A percentile compares a stretch with the other conserved stretches of the same genome.
phyloP scores from a whole-genome alignment of 1,139 yeast species.

The Arxiozyma slooffiae region DNA sequence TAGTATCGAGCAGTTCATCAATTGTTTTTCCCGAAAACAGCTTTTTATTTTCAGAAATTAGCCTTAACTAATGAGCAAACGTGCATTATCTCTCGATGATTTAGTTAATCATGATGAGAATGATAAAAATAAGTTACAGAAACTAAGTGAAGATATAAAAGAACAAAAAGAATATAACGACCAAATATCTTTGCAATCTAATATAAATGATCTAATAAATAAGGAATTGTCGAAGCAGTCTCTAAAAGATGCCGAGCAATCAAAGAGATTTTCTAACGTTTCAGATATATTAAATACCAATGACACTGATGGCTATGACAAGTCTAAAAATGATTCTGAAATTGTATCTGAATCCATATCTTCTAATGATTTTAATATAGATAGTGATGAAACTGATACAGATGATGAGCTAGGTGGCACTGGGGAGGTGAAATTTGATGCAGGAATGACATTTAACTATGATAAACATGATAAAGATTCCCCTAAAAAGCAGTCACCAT shows the following conservation, averaged over 20 bases:
- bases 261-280: conserved; percentile 2
- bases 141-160: conserved; percentile 9
- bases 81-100: conserved; percentile 29
- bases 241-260: not conserved
- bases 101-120: conserved; percentile 30
- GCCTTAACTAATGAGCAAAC: conserved; percentile 13
- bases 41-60: no score
- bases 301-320: not conserved
- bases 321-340: not conserved
- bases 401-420: conserved; percentile 25
- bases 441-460: conserved; percentile 28
- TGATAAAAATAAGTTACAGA: conserved; percentile 13
- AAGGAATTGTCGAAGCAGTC: not conserved
- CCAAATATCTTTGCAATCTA: conserved; percentile 3
- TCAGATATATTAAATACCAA: conserved; percentile 2
- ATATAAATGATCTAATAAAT: not conserved
- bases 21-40: not conserved
- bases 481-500: conserved; percentile 6
- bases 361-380: conserved; percentile 6
- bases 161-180: conserved; percentile 2
- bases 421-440: conserved; percentile 27
- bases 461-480: conserved; percentile 25
- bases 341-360: not conserved
- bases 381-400: conserved; percentile 28
- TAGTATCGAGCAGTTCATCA: not conserved